A percentile compares a stretch with the other conserved stretches of the same genome.
These are phyloP conservation scores for Amanita phalloides DNA, from an alignment of 768 basidiomycete genomes.

Conservation along the genomic window DNA sequence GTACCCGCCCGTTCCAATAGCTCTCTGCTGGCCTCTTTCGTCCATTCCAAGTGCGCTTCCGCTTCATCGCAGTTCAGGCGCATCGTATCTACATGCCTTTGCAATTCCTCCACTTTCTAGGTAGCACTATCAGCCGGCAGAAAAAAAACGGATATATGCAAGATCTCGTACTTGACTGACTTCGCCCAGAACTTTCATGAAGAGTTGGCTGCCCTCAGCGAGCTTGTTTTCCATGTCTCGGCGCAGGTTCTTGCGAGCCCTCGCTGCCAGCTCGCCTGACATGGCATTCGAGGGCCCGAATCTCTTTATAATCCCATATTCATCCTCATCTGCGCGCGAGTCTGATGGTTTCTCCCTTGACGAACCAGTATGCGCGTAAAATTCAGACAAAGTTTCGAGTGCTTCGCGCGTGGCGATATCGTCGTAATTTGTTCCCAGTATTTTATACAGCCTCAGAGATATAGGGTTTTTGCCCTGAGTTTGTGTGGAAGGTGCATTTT, in stretches of 20 bases:
- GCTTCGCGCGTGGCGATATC: constrained; percentile 74
- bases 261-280: constrained; percentile 55
- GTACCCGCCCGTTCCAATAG: constrained; percentile 78
- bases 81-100: constrained; percentile 74
- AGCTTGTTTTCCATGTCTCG: constrained; percentile 80
- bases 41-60: constrained; percentile 62
- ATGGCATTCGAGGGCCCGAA: constrained; percentile 13
- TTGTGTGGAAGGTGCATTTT: constrained; percentile 12
- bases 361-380: constrained; percentile 38
- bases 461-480: constrained; percentile 54
- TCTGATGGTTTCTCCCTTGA: constrained; percentile 23
- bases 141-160: background rate
- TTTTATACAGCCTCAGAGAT: constrained; percentile 83
- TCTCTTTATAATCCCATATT: constrained; percentile 16
- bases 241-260: constrained; percentile 70
- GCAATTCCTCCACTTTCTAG: constrained; percentile 78
- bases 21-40: constrained; percentile 66
- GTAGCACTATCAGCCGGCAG: constrained; percentile 4
- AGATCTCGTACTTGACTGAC: constrained; percentile 73
- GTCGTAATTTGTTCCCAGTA: constrained; percentile 71
- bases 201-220: constrained; percentile 70
- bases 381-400: constrained; percentile 68
- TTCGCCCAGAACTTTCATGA: constrained; percentile 76
- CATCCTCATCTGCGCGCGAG: constrained; percentile 16
- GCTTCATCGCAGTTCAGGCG: constrained; percentile 74